These are phyloP conservation scores for Paraleonurus japonicus DNA, from an alignment of 257 asterid genomes.

Conservation along the genomic window DNA sequence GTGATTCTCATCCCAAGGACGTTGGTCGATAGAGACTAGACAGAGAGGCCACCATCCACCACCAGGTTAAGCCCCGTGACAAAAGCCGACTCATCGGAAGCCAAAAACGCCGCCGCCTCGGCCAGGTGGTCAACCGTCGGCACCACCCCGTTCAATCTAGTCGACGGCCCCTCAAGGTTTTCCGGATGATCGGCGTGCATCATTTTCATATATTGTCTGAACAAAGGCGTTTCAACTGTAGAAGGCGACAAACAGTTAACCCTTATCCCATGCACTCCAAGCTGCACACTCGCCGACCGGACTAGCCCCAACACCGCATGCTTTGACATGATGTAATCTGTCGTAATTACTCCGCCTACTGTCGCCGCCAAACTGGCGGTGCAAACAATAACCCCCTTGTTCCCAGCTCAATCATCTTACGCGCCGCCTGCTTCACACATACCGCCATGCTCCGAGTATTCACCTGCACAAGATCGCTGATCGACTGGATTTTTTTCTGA, in stretches of 20 bases:
- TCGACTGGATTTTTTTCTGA: too few species aligned
- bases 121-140: conserved; percentile 27
- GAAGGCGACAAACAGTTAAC: conserved; percentile 6
- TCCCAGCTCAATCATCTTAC: not conserved
- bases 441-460: conserved; percentile 35
- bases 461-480: not conserved
- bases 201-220: not conserved
- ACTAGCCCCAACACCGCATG: conserved; percentile 32
- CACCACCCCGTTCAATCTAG: conserved; percentile 29
- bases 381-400: conserved; percentile 36
- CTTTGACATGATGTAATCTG: conserved; percentile 43
- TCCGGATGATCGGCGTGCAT: conserved; percentile 4
- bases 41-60: conserved; percentile 31
- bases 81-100: conserved; percentile 36
- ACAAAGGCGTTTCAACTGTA: conserved; percentile 24
- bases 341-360: not conserved
- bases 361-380: conserved; percentile 30
- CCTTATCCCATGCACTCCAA: conserved; percentile 15
- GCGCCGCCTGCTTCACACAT: not conserved
- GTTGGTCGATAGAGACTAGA: not conserved
- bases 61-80: conserved; percentile 32
- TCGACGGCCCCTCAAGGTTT: not conserved
- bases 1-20: not conserved
- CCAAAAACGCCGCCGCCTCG: conserved; percentile 34
- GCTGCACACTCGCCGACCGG: conserved; percentile 33